Evolutionary conservation across 257 asterid genomes (phyloP), one percentile per base, ranked within the genome.

Genomic region (Voacanga thouarsii): DNA sequence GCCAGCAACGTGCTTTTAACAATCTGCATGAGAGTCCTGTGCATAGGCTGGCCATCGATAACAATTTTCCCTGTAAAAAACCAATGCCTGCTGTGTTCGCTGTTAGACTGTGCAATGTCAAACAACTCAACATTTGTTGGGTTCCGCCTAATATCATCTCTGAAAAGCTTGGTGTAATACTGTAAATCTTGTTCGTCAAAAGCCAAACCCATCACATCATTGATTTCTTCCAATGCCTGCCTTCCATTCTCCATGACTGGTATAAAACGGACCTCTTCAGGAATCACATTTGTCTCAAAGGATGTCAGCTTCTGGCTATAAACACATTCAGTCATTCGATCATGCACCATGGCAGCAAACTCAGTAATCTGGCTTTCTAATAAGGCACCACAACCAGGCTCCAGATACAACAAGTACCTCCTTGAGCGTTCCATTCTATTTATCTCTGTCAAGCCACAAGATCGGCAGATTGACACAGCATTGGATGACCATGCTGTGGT

Each of bases 61-160:
- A 90, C 84, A 56, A 94, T 89, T 72, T 94, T 93, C 43, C 98
- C 98, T 9, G 90, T 88, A 70, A 94, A 94, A 86, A 94, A 94
- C 99, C 99, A 95, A 83, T 93, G 99, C 76, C 98, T 84, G 82
- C 99, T 95, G 77, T 95, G 99, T 68, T 95, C 99, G 53, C 99
- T 95, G 82, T 95, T 95, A 9, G 99, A 95, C 89, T 95, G 99
- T 6, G 99, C 98, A 83, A 95, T 91, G 82, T 95, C 99, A 67
- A 95, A 95, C 49, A 95, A 71, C 85, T 93, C 98, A 19, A 95
- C 99, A 74, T 93, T 93, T 11, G 98, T 93, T 2, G 98, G 99
- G 80, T 93, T 79, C 75, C 98, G 86, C 82, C 89, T 86, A 70
- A 91, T 87, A 77, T 93, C 99, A n/a, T 95, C 94, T 87, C 80